Evolutionary conservation across 179 eudicot species (phyloP).

Genomic region (Actinidia polygama): DNA sequence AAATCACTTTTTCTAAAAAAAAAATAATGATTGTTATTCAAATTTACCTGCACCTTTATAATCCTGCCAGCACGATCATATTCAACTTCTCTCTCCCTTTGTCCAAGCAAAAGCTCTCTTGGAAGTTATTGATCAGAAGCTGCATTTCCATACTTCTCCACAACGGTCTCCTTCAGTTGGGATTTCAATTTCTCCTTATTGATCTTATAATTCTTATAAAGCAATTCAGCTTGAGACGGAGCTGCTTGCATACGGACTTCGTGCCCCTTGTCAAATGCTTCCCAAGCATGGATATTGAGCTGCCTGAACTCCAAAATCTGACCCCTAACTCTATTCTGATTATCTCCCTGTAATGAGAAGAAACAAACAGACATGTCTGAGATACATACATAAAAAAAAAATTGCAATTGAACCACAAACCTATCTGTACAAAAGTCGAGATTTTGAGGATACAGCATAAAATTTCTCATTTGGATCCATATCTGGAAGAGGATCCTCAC

Average conservation of each 20-base stretch:
- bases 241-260: constrained; percentile 97
- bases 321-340: constrained; percentile 82
- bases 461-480: constrained; percentile 93
- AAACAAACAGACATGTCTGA: neutral
- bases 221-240: constrained; percentile 95
- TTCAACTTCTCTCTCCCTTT: constrained; percentile 89
- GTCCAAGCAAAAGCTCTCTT: constrained; percentile 83
- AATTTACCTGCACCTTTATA: constrained; percentile 82
- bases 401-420: neutral
- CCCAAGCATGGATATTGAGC: constrained; percentile 84
- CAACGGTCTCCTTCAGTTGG: constrained; percentile 66
- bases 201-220: constrained; percentile 73
- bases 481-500: constrained; percentile 98
- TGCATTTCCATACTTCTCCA: constrained; percentile 96
- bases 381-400: constrained; percentile 8
- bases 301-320: constrained; percentile 94
- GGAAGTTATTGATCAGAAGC: constrained; percentile 79
- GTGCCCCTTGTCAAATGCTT: constrained; percentile 94
- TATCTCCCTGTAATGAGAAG: constrained; percentile 64
- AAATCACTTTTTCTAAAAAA: too few species aligned
- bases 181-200: constrained; percentile 80
- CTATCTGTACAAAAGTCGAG: neutral
- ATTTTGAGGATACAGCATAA: constrained; percentile 43
- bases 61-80: constrained; percentile 92
- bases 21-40: neutral